A percentile compares a stretch with the other conserved stretches of the same genome.
Conservation (phyloP, 306 rosid species). For the Dalbergia cultrata region DNA sequence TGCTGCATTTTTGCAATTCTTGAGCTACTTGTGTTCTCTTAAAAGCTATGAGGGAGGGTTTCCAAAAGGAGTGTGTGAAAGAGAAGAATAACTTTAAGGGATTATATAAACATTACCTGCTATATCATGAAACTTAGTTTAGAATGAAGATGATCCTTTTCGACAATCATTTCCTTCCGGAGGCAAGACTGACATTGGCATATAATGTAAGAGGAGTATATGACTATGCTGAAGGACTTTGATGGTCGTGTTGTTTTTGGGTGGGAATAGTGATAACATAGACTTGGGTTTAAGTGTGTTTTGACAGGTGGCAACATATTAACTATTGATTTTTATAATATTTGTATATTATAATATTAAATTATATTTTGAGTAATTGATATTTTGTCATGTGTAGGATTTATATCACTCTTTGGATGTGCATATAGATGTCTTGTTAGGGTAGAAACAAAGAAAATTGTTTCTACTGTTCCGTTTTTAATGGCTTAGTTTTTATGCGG, state of each 20-base stretch:
- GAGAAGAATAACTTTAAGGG: constrained; percentile 23
- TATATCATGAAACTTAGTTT: constrained; percentile 23
- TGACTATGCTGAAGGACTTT: constrained; percentile 47
- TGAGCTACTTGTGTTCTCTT: constrained; percentile 16
- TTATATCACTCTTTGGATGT: constrained; percentile 12
- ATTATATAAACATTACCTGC: not conserved
- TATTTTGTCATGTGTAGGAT: too few relatives aligned
- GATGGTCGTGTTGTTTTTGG: constrained; percentile 26
- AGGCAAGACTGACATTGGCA: not conserved
- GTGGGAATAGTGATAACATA: too few relatives aligned
- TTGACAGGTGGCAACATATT: too few relatives aligned
- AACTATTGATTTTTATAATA: too few relatives aligned
- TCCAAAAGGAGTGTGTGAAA: not conserved
- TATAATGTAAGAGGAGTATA: constrained; percentile 35
- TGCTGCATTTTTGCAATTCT: constrained; percentile 32
- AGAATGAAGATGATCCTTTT: constrained; percentile 1
- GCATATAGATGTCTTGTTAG: constrained; percentile 50
- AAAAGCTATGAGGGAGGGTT: not conserved
- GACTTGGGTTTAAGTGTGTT: too few relatives aligned
- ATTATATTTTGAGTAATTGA: too few relatives aligned
- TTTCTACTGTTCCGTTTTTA: constrained; percentile 12
- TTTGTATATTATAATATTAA: too few relatives aligned
- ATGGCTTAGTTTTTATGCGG: constrained; percentile 44
- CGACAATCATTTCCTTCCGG: not conserved
- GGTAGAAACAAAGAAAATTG: constrained; percentile 52